phyloP scores from a whole-genome alignment of 495 filamentous ascomycete species.

The Podospora conica region DNA sequence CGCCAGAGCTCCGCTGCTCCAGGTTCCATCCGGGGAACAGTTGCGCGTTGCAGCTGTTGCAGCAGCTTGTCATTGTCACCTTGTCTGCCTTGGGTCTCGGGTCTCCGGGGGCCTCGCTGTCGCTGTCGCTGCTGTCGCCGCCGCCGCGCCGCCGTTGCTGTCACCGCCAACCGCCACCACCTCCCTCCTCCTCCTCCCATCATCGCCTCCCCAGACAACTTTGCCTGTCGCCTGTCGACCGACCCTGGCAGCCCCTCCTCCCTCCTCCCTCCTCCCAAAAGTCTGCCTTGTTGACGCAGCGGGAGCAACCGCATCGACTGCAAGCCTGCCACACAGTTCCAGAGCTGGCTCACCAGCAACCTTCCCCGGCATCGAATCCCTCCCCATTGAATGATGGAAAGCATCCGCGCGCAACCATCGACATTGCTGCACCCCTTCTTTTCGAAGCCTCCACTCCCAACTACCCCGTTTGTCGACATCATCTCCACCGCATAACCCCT shows the following conservation, averaged over 20 bases:
- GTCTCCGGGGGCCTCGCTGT: too few relatives aligned
- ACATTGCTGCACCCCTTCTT: slow-evolving; percentile 11
- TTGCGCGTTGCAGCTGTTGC: background rate
- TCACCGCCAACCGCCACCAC: background rate
- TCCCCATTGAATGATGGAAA: slow-evolving; percentile 21
- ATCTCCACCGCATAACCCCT: background rate
- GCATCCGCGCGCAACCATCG: slow-evolving; percentile 16
- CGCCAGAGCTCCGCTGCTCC: slow-evolving; percentile 11
- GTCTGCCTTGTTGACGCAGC: slow-evolving; percentile 18
- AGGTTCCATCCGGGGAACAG: slow-evolving; percentile 3
- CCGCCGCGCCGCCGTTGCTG: background rate
- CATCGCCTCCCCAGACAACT: background rate
- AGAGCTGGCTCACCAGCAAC: background rate
- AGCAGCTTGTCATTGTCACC: background rate
- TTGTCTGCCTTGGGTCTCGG: slow-evolving; percentile 25
- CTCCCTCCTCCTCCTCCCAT: background rate
- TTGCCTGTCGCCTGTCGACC: background rate
- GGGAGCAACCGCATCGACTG: slow-evolving; percentile 2
- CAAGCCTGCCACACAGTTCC: background rate
- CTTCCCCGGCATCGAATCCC: too few relatives aligned
- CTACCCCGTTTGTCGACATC: background rate
- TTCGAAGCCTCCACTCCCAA: background rate
- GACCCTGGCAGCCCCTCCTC: background rate
- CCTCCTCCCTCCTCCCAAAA: background rate
- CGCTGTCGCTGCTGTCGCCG: slow-evolving; percentile 27